A percentile compares a stretch with the other conserved stretches of the same genome.
Conservation (phyloP, 1,284 basidiomycete species). For the Thelephora terrestris region DNA sequence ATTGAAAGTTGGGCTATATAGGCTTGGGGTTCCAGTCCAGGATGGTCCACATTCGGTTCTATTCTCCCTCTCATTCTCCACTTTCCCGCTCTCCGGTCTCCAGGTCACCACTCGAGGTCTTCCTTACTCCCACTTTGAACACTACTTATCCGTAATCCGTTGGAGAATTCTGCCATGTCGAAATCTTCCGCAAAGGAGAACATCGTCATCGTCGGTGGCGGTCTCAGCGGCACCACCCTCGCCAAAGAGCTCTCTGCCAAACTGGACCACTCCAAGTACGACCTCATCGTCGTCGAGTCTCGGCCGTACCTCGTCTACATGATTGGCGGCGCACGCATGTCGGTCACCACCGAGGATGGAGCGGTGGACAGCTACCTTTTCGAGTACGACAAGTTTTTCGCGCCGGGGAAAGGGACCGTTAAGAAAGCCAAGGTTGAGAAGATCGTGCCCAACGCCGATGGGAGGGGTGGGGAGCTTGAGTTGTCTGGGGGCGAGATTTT, state of each 20-base stretch:
- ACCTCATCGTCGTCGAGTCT: constrained; percentile 26
- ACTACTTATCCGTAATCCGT: not conserved
- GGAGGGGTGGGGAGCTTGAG: constrained; percentile 32
- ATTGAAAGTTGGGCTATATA: too few relatives aligned
- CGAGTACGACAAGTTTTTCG: constrained; percentile 36
- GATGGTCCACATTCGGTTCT: too few relatives aligned
- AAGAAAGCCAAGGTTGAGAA: constrained; percentile 32
- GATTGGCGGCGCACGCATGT: constrained; percentile 24
- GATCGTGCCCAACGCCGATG: constrained; percentile 30
- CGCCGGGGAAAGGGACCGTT: constrained; percentile 34
- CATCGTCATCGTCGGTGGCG: constrained; percentile 31
- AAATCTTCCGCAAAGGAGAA: constrained; percentile 20
- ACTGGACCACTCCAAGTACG: constrained; percentile 21
- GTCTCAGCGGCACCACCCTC: constrained; percentile 20
- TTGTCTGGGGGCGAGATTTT: constrained; percentile 34
- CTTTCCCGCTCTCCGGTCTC: not conserved
- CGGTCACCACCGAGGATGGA: constrained; percentile 21
- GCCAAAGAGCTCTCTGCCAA: constrained; percentile 24
- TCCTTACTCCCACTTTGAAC: not conserved
- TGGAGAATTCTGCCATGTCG: constrained; percentile 12
- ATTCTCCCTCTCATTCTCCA: too few relatives aligned
- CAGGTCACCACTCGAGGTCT: not conserved
- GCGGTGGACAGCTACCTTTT: constrained; percentile 26
- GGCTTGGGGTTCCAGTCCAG: too few relatives aligned
- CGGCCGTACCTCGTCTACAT: constrained; percentile 25